Conservation (phyloP, 2,329 filamentous ascomycete genomes). For the Phyllosticta paracitricarpa region DNA sequence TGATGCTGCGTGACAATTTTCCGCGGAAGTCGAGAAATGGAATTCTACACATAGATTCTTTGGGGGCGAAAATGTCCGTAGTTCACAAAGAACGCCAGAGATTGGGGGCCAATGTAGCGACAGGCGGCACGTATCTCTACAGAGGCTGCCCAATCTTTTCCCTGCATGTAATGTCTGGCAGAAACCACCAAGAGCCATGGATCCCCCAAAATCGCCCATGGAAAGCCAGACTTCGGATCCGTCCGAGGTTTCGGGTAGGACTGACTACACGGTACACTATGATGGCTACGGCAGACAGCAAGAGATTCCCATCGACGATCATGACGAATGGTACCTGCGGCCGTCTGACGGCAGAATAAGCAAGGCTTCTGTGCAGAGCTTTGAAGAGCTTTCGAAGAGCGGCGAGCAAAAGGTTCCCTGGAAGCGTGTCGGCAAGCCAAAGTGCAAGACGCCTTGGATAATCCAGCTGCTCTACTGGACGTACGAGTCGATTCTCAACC, state of each 20-base stretch:
- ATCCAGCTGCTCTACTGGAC: neutral
- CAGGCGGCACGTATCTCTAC: too few relatives aligned
- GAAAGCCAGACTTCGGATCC: neutral
- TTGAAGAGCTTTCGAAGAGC: neutral
- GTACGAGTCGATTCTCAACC: neutral
- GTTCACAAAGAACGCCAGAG: too few relatives aligned
- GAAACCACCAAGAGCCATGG: neutral
- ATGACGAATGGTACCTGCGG: neutral
- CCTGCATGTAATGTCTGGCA: too few relatives aligned
- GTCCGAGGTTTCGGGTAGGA: neutral
- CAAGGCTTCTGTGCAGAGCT: neutral
- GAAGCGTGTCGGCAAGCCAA: neutral
- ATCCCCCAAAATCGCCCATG: neutral
- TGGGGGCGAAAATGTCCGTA: too few relatives aligned
- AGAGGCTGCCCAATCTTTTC: too few relatives aligned
- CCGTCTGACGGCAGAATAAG: neutral
- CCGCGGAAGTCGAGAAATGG: too few relatives aligned
- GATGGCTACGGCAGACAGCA: neutral
- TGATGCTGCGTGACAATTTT: too few relatives aligned
- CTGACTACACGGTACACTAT: neutral
- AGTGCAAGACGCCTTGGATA: neutral
- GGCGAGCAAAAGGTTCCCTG: neutral
- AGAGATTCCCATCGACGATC: neutral
- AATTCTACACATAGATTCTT: too few relatives aligned
- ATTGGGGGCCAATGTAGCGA: too few relatives aligned